These are phyloP conservation scores for Hydnomerulius pinastri DNA, from an alignment of 768 basidiomycete genomes.

Conservation along the genomic window DNA sequence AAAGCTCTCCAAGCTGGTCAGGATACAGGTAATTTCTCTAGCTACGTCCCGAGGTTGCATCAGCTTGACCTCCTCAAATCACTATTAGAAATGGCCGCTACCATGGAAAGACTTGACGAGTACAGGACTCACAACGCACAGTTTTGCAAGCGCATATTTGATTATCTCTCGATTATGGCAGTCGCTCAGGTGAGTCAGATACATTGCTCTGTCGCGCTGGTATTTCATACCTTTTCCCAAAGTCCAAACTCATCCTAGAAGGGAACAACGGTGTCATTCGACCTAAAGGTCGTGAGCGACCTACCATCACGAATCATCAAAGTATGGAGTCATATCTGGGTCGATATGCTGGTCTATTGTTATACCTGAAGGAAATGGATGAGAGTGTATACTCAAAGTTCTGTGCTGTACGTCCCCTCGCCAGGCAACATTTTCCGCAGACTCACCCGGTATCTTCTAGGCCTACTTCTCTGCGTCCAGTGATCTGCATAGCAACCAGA, in stretches of 20 bases:
- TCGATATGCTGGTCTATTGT: conserved; percentile 84
- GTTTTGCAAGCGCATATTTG: conserved; percentile 89
- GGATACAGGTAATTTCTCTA: conserved; percentile 69
- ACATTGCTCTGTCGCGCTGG: neutral
- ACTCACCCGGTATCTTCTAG: conserved; percentile 42
- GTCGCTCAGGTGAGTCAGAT: conserved; percentile 71
- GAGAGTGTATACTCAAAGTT: conserved; percentile 84
- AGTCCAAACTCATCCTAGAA: conserved; percentile 72
- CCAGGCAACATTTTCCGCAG: neutral
- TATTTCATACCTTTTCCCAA: conserved; percentile 9
- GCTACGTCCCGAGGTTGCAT: neutral
- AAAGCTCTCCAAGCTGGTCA: conserved; percentile 89
- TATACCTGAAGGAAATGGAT: conserved; percentile 97
- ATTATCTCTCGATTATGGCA: conserved; percentile 91
- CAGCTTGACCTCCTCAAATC: conserved; percentile 6
- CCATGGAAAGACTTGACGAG: conserved; percentile 89
- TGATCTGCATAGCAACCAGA: conserved; percentile 78
- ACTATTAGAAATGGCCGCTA: conserved; percentile 87
- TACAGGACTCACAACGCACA: conserved; percentile 88
- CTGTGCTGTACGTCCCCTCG: conserved; percentile 70
- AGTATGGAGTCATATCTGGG: conserved; percentile 82
- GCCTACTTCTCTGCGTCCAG: conserved; percentile 89
- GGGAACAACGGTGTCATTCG: conserved; percentile 59
- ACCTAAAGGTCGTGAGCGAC: conserved; percentile 43
- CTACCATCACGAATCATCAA: conserved; percentile 60